These are phyloP conservation scores for Scheffersomyces illinoinensis DNA, from an alignment of 1,139 yeast genomes.

Conservation along the genomic window DNA sequence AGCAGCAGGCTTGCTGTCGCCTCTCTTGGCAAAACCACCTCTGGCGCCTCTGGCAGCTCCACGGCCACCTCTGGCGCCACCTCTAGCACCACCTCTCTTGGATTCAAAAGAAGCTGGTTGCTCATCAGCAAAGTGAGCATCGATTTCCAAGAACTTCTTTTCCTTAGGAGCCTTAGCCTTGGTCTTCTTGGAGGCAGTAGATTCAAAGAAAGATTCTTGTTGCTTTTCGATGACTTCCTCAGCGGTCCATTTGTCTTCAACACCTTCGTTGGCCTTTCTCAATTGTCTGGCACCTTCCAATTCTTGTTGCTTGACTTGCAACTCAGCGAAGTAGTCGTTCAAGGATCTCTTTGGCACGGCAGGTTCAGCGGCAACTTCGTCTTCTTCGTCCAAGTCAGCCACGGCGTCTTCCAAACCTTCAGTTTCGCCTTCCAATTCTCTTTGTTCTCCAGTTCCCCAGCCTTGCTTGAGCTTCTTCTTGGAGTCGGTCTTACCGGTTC, in stretches of 20 bases:
- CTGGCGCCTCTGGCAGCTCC: constrained; percentile 23
- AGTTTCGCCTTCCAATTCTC: constrained; percentile 59
- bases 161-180: constrained; percentile 67
- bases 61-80: constrained; percentile 22
- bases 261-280: constrained; percentile 63
- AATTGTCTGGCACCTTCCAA: constrained; percentile 42
- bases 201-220: constrained; percentile 54
- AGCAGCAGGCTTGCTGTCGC: constrained; percentile 17
- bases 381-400: constrained; percentile 43
- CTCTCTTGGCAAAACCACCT: constrained; percentile 13
- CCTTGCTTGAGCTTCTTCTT: constrained; percentile 77
- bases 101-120: constrained; percentile 15
- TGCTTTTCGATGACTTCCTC: constrained; percentile 63
- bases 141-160: constrained; percentile 67
- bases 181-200: constrained; percentile 59
- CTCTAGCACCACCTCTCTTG: constrained; percentile 27
- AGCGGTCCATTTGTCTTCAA: constrained; percentile 58
- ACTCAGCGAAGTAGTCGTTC: constrained; percentile 72
- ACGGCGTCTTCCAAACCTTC: constrained; percentile 66
- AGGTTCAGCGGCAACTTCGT: constrained; percentile 37
- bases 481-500: constrained; percentile 81
- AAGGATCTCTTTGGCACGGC: constrained; percentile 58
- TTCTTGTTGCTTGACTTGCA: constrained; percentile 48
- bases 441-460: constrained; percentile 80
- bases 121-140: constrained; percentile 63